These are phyloP conservation scores for Domatiomyces globalis DNA, from an alignment of 2,329 filamentous ascomycete genomes.

Conservation along the genomic window DNA sequence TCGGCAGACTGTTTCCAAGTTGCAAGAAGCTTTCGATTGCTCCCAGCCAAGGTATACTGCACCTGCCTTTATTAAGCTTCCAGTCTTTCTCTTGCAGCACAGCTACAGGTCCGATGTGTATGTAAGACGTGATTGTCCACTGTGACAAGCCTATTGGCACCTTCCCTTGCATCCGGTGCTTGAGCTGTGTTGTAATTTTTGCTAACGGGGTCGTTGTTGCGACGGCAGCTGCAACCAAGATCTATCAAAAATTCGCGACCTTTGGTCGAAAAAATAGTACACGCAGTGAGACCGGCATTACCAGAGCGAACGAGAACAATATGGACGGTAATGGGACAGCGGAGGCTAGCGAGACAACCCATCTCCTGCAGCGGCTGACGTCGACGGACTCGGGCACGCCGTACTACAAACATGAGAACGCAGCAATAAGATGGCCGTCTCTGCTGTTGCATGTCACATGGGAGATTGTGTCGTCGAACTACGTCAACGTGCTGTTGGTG, in stretches of 20 bases:
- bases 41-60: too few species aligned
- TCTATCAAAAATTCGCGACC: neutral
- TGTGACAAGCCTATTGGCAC: neutral
- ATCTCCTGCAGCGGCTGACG: constrained; percentile 20
- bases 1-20: too few species aligned
- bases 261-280: neutral
- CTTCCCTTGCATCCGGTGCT: neutral
- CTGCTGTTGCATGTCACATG: constrained; percentile 29
- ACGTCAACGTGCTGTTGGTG: constrained; percentile 47
- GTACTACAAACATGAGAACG: constrained; percentile 24
- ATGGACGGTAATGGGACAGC: constrained; percentile 20
- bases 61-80: too few species aligned
- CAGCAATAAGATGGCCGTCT: constrained; percentile 28
- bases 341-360: constrained; percentile 24
- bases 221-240: neutral
- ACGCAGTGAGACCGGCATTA: neutral
- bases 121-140: neutral
- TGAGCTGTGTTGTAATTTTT: neutral
- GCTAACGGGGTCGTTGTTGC: neutral
- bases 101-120: neutral
- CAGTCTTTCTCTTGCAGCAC: neutral
- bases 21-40: too few species aligned
- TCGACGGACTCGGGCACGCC: constrained; percentile 17
- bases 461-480: constrained; percentile 33
- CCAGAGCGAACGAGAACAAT: neutral